phyloP scores from a whole-genome alignment of 768 basidiomycete species.

The Hygrophorus pudorinus region DNA sequence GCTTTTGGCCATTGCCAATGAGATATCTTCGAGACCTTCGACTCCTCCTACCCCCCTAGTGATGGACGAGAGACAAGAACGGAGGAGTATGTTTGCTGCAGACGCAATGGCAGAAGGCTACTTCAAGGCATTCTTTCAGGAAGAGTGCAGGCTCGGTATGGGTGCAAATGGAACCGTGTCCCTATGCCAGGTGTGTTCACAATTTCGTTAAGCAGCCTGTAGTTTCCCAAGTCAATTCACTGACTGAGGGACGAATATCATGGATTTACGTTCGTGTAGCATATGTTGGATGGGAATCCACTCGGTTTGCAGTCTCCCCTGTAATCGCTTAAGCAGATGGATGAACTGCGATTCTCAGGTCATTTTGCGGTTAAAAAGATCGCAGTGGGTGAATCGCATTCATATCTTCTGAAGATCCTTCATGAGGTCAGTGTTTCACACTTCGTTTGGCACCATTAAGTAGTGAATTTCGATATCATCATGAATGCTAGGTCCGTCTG shows the following conservation, averaged over 20 bases:
- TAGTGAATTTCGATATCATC: background rate
- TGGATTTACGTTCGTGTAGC: conserved; percentile 28
- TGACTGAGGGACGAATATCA: background rate
- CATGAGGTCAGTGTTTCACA: conserved; percentile 44
- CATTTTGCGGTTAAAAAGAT: conserved; percentile 96
- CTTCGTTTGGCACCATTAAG: background rate
- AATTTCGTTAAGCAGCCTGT: background rate
- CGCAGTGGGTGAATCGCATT: conserved; percentile 84
- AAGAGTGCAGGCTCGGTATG: conserved; percentile 86
- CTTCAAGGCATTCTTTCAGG: conserved; percentile 86
- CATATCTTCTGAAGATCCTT: conserved; percentile 74
- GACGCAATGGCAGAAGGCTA: conserved; percentile 87
- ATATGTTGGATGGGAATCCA: conserved; percentile 79
- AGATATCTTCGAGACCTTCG: conserved; percentile 43
- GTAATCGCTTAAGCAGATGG: background rate
- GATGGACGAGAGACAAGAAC: conserved; percentile 2
- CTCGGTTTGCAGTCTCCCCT: conserved; percentile 41
- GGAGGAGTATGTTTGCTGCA: conserved; percentile 38
- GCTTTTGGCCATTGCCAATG: conserved; percentile 62
- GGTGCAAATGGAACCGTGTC: conserved; percentile 90
- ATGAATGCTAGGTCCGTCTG: conserved; percentile 54
- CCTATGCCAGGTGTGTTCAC: conserved; percentile 61
- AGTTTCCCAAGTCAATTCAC: conserved; percentile 10
- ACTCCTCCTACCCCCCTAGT: conserved; percentile 29
- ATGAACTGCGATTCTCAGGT: conserved; percentile 25